Conservation (phyloP, 306 rosid species). For the Hippophae tibetana region DNA sequence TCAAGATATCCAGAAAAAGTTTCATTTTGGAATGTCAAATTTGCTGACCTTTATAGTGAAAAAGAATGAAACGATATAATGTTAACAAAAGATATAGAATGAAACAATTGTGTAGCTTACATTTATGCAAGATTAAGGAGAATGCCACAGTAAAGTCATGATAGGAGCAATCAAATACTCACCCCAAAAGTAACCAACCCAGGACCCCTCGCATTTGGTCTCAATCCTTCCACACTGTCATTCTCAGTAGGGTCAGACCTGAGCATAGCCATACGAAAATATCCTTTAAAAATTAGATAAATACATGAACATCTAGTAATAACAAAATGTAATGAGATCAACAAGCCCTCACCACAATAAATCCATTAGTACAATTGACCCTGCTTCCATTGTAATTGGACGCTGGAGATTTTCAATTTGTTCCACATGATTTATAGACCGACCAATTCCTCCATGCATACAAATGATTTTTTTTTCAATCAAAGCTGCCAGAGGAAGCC, state of each 20-base stretch:
- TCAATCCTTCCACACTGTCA: conserved; percentile 93
- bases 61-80: no score
- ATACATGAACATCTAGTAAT: not conserved
- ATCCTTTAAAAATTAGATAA: conserved; percentile 20
- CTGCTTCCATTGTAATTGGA: conserved; percentile 98
- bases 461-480: conserved; percentile 95
- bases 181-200: conserved; percentile 99
- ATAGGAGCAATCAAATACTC: conserved; percentile 21
- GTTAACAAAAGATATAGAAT: no score
- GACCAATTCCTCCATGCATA: conserved; percentile 99
- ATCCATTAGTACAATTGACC: conserved; percentile 99
- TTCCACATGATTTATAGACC: conserved; percentile 92
- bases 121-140: not conserved
- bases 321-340: conserved; percentile 13
- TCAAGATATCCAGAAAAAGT: no score
- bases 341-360: conserved; percentile 66
- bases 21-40: no score
- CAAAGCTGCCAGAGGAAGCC: conserved; percentile 97
- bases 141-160: not conserved
- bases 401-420: conserved; percentile 97
- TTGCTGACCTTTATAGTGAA: no score
- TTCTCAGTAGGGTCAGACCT: conserved; percentile 99
- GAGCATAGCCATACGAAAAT: conserved; percentile 18
- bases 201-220: conserved; percentile 99
- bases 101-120: no score